phyloP scores from a whole-genome alignment of 495 filamentous ascomycete genomes.

The Letharia lupina region DNA sequence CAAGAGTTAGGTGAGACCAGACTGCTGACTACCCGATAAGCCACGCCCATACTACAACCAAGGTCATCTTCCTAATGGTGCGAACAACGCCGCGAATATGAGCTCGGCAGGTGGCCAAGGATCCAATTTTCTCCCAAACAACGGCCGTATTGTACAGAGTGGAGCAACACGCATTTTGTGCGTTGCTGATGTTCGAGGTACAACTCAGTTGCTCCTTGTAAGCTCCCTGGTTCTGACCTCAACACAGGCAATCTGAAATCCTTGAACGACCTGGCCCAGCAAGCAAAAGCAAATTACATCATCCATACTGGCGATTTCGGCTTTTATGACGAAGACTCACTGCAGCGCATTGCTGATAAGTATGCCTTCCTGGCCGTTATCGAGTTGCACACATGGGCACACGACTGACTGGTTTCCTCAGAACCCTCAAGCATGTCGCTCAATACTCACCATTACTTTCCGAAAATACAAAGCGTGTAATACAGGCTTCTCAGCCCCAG shows the following conservation, averaged over 20 bases:
- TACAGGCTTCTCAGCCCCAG: constrained; percentile 55
- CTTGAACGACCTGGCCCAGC: constrained; percentile 89
- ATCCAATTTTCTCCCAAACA: constrained; percentile 50
- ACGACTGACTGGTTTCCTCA: constrained; percentile 37
- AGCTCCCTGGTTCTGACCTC: constrained; percentile 17
- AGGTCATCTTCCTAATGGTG: constrained; percentile 26
- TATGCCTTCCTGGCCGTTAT: constrained; percentile 41
- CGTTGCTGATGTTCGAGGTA: constrained; percentile 97
- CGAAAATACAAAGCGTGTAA: constrained; percentile 78
- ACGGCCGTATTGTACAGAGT: constrained; percentile 70
- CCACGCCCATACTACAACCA: constrained; percentile 26
- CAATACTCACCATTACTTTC: constrained; percentile 95
- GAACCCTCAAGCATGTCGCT: constrained; percentile 94
- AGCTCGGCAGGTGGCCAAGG: constrained; percentile 33
- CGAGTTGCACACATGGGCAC: constrained; percentile 13
- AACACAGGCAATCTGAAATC: constrained; percentile 81
- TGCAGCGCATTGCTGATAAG: constrained; percentile 99
- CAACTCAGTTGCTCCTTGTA: constrained; percentile 15
- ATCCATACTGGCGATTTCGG: constrained; percentile 99
- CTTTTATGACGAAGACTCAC: constrained; percentile 93
- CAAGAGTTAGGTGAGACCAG: neutral
- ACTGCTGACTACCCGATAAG: constrained; percentile 14
- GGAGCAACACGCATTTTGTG: constrained; percentile 82
- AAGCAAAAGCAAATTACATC: constrained; percentile 89
- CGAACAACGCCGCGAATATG: constrained; percentile 24